Conservation (phyloP, 2,329 filamentous ascomycete genomes). For the Elsinoe arachidis region DNA sequence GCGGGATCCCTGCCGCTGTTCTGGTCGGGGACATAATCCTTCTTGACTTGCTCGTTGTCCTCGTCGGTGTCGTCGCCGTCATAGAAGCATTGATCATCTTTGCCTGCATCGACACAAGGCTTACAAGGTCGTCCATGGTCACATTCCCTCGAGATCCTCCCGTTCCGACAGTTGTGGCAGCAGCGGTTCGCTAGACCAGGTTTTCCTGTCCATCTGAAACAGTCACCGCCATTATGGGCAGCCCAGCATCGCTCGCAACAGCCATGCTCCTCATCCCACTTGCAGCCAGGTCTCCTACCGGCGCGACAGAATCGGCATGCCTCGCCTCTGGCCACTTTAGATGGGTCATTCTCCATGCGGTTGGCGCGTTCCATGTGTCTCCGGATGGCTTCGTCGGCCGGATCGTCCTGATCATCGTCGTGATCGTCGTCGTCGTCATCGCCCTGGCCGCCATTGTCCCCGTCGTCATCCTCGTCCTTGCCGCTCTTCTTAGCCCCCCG, state of each 20-base stretch:
- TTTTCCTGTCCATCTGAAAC: background rate
- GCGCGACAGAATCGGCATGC: background rate
- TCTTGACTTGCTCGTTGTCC: background rate
- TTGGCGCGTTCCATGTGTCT: background rate
- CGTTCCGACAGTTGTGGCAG: background rate
- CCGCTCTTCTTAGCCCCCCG: too few species aligned
- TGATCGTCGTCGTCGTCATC: background rate
- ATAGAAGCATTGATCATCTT: background rate
- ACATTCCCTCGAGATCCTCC: background rate
- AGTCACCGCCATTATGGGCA: background rate
- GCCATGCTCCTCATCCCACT: background rate
- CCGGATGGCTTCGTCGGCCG: background rate
- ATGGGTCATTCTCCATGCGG: background rate
- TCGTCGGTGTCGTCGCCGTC: background rate
- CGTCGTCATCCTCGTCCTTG: background rate
- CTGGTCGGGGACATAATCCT: background rate
- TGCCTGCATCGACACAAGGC: background rate
- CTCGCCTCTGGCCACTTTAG: background rate
- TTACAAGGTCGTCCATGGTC: background rate
- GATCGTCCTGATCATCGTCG: background rate
- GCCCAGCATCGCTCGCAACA: background rate
- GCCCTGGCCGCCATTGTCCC: background rate
- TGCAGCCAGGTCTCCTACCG: too few species aligned
- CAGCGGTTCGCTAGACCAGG: background rate
- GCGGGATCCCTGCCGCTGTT: background rate